phyloP scores from a whole-genome alignment of 1,284 basidiomycete genomes.

The Pseudozyma sp. region DNA sequence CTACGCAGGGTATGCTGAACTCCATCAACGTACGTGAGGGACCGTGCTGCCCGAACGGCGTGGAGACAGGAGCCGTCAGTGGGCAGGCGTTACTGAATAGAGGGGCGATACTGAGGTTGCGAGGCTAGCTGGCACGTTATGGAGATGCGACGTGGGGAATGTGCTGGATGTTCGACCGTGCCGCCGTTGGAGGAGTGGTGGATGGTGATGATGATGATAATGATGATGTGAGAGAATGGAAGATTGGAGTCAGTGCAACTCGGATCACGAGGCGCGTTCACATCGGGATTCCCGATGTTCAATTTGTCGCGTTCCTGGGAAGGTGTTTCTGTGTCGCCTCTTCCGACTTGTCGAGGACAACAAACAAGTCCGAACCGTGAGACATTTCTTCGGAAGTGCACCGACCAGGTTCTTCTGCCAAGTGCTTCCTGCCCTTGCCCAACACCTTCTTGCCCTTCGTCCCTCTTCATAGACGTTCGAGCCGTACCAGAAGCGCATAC shows the following conservation, averaged over 20 bases:
- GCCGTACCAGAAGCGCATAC: neutral
- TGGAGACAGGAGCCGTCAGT: no score
- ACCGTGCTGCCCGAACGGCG: neutral
- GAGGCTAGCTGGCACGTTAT: neutral
- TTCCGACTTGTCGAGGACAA: neutral
- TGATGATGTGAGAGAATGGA: constrained; percentile 1
- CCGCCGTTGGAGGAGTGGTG: neutral
- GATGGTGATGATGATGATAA: neutral
- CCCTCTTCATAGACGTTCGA: no score
- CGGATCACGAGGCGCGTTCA: neutral
- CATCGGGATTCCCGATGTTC: constrained; percentile 6
- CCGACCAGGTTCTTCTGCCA: constrained; percentile 3
- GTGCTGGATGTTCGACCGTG: constrained; percentile 5
- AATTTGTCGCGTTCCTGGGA: neutral
- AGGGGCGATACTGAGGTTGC: no score
- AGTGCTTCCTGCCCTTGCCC: neutral
- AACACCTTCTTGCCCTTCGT: no score
- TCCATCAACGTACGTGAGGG: neutral
- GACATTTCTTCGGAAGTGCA: constrained; percentile 10
- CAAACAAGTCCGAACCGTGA: neutral
- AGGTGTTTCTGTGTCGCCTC: neutral
- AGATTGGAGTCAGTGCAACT: neutral
- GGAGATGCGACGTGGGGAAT: neutral
- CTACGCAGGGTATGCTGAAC: neutral
- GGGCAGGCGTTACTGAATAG: no score